A percentile compares a stretch with the other conserved stretches of the same genome.
Evolutionary conservation across 2,329 filamentous ascomycete genomes (phyloP).

Genomic region (Aquanectria penicillioides): DNA sequence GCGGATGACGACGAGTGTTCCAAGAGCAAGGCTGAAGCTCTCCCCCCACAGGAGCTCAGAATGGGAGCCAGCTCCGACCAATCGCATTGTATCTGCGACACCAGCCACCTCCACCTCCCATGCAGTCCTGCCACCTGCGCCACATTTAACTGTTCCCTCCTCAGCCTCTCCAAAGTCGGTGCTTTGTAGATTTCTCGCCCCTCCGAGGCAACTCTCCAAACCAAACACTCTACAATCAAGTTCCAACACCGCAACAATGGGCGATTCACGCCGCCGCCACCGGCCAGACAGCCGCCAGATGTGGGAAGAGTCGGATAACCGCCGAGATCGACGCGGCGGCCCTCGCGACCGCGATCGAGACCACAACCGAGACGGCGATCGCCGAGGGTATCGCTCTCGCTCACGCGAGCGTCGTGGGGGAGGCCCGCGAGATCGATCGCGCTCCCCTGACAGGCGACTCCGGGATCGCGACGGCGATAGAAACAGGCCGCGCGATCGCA

Average conservation of each 20-base stretch:
- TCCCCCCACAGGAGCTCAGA: slow-evolving; percentile 8
- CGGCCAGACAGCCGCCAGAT: slow-evolving; percentile 66
- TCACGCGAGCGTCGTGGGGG: slow-evolving; percentile 46
- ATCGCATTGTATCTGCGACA: slow-evolving; percentile 16
- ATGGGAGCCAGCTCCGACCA: slow-evolving; percentile 35
- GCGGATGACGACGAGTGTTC: slow-evolving; percentile 27
- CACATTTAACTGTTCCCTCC: slow-evolving; percentile 21
- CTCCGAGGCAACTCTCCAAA: neutral
- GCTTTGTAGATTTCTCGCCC: slow-evolving; percentile 1
- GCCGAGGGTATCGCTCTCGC: slow-evolving; percentile 47
- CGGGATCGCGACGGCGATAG: slow-evolving; percentile 52
- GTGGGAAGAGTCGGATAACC: slow-evolving; percentile 65
- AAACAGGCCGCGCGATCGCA: slow-evolving; percentile 45
- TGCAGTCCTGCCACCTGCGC: neutral
- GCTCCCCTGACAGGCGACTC: slow-evolving; percentile 49
- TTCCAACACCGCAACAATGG: slow-evolving; percentile 37
- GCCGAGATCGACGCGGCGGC: slow-evolving; percentile 46
- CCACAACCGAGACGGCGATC: slow-evolving; percentile 44
- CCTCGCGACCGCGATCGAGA: slow-evolving; percentile 39
- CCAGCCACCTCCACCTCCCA: slow-evolving; percentile 34
- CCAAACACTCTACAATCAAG: neutral
- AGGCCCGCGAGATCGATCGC: slow-evolving; percentile 48
- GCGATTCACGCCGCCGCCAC: slow-evolving; percentile 46
- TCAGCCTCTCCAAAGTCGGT: slow-evolving; percentile 34
- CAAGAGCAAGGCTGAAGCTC: slow-evolving; percentile 39